Base-by-base conservation (phyloP, 2,329 filamentous ascomycete species). In the Penicillium sp. region DNA sequence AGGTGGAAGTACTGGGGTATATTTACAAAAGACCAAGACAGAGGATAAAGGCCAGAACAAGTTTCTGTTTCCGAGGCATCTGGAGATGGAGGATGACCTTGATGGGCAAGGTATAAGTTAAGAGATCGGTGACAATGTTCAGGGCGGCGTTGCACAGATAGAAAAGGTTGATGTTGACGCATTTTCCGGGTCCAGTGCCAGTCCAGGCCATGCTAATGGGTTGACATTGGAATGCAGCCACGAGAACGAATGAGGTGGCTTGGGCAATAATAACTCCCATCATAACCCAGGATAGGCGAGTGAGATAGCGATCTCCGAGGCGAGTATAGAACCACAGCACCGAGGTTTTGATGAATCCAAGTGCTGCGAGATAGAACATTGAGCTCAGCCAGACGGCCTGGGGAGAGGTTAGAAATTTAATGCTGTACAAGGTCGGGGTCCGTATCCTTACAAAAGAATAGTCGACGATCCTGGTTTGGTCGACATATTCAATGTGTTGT, bases 101-200 rank as follows among this genome's bases (percentile, higher is more conserved):
- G 45, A 84, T 78, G 1, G 82, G 83, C 4, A 86, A 71, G 0
- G 80, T 66, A 36, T 82, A 81, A n/a, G 82, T 78, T 12, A 82
- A 66, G 43, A 87, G 78, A 68, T 88, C 84, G 7, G 83, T 86
- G 43, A 81, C 65, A 47, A 86, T 86, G 69, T 87, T 87, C 61
- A 86, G 78, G 29, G 83, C 80, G 2, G 84, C 83, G 36, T 85
- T 78, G 36, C 78, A 77, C 31, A 83, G 76, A 29, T 85, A 77
- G 50, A 84, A 81, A 0, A 74, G 72, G 2, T 80, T 77, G 59
- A 86, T 73, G 53, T 75, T 69, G 53, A 83, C 71, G 56, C 81
- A 83, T n/a, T 67, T 58, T 60, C 79, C 59, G 0, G 69, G 41
- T 6, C 71, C 63, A 17, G 62, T 63, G n/a, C 64, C 62, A 35